Evolutionary conservation across 179 eudicot genomes (phyloP).

Genomic region (Monotropa hypopitys): DNA sequence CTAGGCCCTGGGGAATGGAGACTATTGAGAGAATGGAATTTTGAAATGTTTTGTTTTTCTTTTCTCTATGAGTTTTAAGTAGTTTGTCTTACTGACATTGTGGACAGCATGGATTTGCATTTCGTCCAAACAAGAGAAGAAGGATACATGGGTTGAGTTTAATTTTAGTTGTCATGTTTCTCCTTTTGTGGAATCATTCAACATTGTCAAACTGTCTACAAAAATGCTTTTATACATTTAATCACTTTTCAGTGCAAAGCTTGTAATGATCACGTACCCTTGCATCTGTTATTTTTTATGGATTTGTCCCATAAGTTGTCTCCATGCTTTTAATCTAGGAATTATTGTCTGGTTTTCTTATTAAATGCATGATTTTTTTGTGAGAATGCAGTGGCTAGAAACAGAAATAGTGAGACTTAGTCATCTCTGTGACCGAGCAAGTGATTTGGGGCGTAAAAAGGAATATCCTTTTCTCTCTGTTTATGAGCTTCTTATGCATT

Average conservation of each 20-base stretch:
- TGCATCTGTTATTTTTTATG: background rate
- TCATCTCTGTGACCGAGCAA: slow-evolving; percentile 99
- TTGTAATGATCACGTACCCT: background rate
- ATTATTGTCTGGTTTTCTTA: background rate
- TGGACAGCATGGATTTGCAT: background rate
- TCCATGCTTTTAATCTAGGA: background rate
- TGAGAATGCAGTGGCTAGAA: slow-evolving; percentile 76
- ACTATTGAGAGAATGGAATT: background rate
- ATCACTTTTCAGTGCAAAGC: background rate
- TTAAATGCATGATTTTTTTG: slow-evolving; percentile 5
- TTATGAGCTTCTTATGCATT: background rate
- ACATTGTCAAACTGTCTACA: background rate
- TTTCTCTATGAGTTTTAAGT: background rate
- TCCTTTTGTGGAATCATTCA: background rate
- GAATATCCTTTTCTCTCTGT: slow-evolving; percentile 72
- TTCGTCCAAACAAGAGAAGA: background rate
- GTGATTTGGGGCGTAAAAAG: slow-evolving; percentile 80
- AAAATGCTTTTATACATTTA: background rate
- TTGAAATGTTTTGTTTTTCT: background rate
- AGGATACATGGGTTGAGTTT: background rate
- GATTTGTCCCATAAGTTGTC: background rate
- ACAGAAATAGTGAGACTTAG: slow-evolving; percentile 58
- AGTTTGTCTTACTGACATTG: background rate
- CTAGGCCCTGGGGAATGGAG: background rate
- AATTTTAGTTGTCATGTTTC: background rate